phyloP scores from a whole-genome alignment of 164 flowering plant species.

The Piper longum region DNA sequence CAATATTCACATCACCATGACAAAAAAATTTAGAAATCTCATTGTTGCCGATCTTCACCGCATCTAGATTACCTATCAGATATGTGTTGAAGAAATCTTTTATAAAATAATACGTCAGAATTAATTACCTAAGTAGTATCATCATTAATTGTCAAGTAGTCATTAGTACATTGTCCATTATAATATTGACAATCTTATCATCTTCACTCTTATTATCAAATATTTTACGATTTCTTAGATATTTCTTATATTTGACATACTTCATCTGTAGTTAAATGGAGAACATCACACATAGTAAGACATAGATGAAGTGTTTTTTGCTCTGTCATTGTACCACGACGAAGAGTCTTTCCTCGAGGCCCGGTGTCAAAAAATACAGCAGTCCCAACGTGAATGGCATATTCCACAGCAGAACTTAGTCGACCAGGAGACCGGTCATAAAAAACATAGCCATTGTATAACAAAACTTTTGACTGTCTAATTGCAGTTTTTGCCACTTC shows the following conservation, averaged over 20 bases:
- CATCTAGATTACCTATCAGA: no score
- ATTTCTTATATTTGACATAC: slow-evolving; percentile 16
- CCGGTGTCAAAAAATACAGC: slow-evolving; percentile 94
- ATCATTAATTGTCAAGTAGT: no score
- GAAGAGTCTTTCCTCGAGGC: slow-evolving; percentile 80
- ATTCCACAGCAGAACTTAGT: slow-evolving; percentile 45
- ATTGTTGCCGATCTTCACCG: no score
- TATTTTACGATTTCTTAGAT: no score
- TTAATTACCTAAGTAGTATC: no score
- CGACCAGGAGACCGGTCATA: slow-evolving; percentile 69
- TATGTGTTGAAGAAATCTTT: no score
- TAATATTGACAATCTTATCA: neutral
- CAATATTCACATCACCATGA: no score
- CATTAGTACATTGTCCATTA: no score
- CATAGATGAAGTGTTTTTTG: slow-evolving; percentile 12
- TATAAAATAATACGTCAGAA: no score
- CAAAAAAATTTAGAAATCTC: no score
- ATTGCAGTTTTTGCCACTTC: slow-evolving; percentile 50
- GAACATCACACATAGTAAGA: slow-evolving; percentile 21
- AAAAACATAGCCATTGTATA: slow-evolving; percentile 92
- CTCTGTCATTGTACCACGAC: slow-evolving; percentile 54
- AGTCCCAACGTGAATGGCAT: slow-evolving; percentile 81
- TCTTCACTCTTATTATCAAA: no score
- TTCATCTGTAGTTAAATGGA: slow-evolving; percentile 93
- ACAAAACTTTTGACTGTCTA: slow-evolving; percentile 53